Evolutionary conservation across 2,329 filamentous ascomycete genomes (phyloP).

Genomic region (Colletotrichum graminicola): DNA sequence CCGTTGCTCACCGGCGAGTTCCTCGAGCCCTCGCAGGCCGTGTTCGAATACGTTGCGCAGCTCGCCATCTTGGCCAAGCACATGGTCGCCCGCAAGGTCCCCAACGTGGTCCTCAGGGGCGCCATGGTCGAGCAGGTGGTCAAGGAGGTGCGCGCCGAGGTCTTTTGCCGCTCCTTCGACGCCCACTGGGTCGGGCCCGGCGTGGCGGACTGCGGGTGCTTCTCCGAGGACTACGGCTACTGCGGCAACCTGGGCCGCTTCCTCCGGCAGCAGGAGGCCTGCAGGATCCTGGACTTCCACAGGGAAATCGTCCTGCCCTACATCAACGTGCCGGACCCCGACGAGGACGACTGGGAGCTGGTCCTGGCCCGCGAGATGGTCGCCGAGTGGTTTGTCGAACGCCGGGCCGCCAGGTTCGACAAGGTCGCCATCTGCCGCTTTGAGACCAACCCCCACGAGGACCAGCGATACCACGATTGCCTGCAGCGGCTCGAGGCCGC

Average conservation of each 20-base stretch:
- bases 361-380: not conserved
- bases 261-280: slow-evolving; percentile 6
- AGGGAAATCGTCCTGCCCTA: slow-evolving; percentile 3
- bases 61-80: slow-evolving; percentile 13
- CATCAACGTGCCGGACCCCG: not conserved
- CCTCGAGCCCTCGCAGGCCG: not conserved
- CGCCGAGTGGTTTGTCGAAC: slow-evolving; percentile 4
- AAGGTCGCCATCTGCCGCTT: not conserved
- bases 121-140: not conserved
- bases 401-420: not conserved
- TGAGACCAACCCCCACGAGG: not conserved
- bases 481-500: slow-evolving; percentile 1
- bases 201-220: not conserved
- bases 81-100: slow-evolving; percentile 9
- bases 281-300: not conserved
- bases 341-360: slow-evolving; percentile 3
- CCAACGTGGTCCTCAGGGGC: not conserved
- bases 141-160: slow-evolving; percentile 1
- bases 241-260: slow-evolving; percentile 13
- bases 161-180: slow-evolving; percentile 7
- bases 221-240: slow-evolving; percentile 2
- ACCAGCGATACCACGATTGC: slow-evolving; percentile 8
- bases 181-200: not conserved
- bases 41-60: slow-evolving; percentile 1
- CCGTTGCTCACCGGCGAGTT: not conserved